Evolutionary conservation across 225 moss, liverwort and hornwort species (phyloP).

Genomic region (Pseudoscleropodium purum): DNA sequence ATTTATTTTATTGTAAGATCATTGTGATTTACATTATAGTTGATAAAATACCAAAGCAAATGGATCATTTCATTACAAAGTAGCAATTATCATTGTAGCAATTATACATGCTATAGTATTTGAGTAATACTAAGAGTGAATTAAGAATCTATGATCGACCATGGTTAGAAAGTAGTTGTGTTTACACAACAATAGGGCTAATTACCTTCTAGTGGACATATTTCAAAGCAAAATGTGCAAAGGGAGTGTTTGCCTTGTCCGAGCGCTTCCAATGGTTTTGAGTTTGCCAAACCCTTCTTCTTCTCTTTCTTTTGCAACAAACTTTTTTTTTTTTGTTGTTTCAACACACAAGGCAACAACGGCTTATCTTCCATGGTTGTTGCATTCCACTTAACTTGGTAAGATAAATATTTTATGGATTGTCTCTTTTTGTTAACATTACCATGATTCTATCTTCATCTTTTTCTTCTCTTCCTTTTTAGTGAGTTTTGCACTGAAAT

Average conservation of each 20-base stretch:
- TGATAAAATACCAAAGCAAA: no score
- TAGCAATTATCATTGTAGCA: neutral
- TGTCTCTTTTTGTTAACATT: neutral
- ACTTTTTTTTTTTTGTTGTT: neutral
- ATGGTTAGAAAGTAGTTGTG: neutral
- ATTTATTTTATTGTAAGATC: no score
- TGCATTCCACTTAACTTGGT: neutral
- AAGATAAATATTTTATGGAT: neutral
- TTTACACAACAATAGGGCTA: neutral
- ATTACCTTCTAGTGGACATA: neutral
- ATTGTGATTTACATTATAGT: fast-evolving
- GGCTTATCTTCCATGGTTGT: neutral
- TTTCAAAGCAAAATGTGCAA: neutral
- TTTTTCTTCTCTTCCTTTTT: neutral
- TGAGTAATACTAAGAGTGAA: no score
- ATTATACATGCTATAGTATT: neutral
- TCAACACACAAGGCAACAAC: neutral
- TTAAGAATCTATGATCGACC: neutral
- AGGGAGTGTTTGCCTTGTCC: no score
- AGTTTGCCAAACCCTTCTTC: neutral
- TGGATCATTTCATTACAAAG: neutral
- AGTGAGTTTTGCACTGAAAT: neutral
- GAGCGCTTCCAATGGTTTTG: neutral
- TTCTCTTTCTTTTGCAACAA: neutral
- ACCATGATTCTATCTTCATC: neutral